Base-by-base conservation (phyloP, 2,329 filamentous ascomycete genomes). In the Cladorrhinum sp. region DNA sequence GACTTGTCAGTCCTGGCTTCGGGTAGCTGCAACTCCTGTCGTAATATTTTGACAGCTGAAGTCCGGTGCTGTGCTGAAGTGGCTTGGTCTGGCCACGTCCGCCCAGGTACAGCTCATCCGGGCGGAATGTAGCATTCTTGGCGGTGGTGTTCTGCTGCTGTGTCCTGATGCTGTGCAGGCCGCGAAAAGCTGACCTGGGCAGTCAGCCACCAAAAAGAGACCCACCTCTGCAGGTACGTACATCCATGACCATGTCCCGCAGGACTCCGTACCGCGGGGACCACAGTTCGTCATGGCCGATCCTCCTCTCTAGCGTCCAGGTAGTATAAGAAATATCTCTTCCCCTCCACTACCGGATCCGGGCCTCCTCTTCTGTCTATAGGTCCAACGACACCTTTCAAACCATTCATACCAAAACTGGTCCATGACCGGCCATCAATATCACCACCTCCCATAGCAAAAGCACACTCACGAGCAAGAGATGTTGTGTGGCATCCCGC, bases 401-500 rank as follows among this genome's bases (percentile, higher is more conserved):
- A 26, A 46, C 33, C 21, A 28, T 42, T 10, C 36, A 42, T 16
- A 46, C 18, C 42, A 20, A 46, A 8, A 46, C 39, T 16, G 3
- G 24, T 16, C 50, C 24, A 26, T 39, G 48, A 36, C 16, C 33
- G 26, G 46, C 33, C 24, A 30, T 61, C 49, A 59, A 24, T 48
- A 42, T 52, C 49, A 61, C 51, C 23, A 7, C 57, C 21, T 54
- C 49, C 54, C 33, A 21, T 14, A 20, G 20, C 28, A 42, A 54
- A 30, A 18, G 20, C 9, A 28, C 9, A 28, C 26, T 28, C 9
- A 28, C 18, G 2, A 21, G 6, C 42, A 18, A 18, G 42, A 21
- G 46, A 67, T 67, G 64, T 64, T 69, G 60, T 67, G 64, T 60
- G 61, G 64, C 57, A 62, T 64, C n/a, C 58, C 64, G 6, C 42